phyloP scores from a whole-genome alignment of 495 filamentous ascomycete species.

The Beverwykella pulmonaria region DNA sequence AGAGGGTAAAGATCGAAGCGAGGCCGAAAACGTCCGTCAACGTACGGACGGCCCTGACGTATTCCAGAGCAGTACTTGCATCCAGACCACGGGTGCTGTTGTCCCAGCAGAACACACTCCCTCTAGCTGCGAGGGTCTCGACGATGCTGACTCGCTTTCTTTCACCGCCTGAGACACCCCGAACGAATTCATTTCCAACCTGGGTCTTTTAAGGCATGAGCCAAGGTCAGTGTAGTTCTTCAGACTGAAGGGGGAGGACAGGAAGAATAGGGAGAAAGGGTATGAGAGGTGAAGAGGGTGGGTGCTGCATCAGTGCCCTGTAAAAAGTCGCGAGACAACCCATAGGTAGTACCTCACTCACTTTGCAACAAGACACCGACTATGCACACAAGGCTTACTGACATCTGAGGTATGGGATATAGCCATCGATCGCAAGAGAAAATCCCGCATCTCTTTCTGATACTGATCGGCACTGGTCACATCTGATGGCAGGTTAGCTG shows the following conservation, averaged over 20 bases:
- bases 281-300: too few relatives aligned
- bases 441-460: not conserved
- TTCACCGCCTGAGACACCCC: constrained; percentile 43
- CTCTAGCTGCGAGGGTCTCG: constrained; percentile 7
- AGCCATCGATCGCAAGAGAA: constrained; percentile 7
- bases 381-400: too few relatives aligned
- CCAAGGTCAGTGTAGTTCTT: too few relatives aligned
- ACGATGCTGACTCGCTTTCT: constrained; percentile 35
- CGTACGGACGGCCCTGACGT: constrained; percentile 70
- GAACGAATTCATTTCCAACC: constrained; percentile 40
- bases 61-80: constrained; percentile 76
- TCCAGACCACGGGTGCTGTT: constrained; percentile 80
- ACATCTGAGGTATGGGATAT: constrained; percentile 37
- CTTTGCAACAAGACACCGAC: too few relatives aligned
- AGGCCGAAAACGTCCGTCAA: constrained; percentile 78
- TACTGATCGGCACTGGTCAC: constrained; percentile 1
- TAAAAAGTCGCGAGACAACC: too few relatives aligned
- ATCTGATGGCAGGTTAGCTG: not conserved
- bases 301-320: too few relatives aligned
- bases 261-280: too few relatives aligned
- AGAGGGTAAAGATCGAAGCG: constrained; percentile 79
- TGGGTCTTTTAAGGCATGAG: too few relatives aligned
- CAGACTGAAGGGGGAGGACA: too few relatives aligned
- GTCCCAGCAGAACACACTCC: constrained; percentile 52
- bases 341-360: too few relatives aligned